Conservation (phyloP, 768 basidiomycete genomes). For the Flagelloscypha sp. region DNA sequence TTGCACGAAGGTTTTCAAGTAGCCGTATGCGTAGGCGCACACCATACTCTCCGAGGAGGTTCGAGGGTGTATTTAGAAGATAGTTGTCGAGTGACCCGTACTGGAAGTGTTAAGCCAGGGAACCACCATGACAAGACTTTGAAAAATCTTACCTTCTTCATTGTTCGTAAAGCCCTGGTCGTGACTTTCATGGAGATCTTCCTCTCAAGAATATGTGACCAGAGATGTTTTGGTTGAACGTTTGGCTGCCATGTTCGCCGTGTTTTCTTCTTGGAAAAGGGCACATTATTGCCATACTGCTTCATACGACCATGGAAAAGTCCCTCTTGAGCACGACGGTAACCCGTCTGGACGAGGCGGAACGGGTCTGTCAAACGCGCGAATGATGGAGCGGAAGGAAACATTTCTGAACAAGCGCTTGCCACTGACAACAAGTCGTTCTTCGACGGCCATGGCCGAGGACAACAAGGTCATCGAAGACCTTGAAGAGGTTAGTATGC, state of each 20-base stretch:
- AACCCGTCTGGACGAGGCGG: no score
- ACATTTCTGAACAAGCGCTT: no score
- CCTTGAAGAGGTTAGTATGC: slow-evolving; percentile 20
- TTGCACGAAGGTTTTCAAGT: slow-evolving; percentile 21
- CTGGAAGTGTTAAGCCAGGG: slow-evolving; percentile 21
- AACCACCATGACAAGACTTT: background rate
- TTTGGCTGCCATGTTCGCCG: slow-evolving; percentile 85
- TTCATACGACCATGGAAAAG: slow-evolving; percentile 78
- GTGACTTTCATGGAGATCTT: slow-evolving; percentile 64
- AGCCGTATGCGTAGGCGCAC: slow-evolving; percentile 37
- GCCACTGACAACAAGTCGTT: no score
- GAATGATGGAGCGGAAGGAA: no score
- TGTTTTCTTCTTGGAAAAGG: slow-evolving; percentile 83
- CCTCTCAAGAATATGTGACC: slow-evolving; percentile 54
- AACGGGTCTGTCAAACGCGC: no score
- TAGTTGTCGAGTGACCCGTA: slow-evolving; percentile 70
- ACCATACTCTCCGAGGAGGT: slow-evolving; percentile 28
- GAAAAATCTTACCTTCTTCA: slow-evolving; percentile 63
- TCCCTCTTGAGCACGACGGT: slow-evolving; percentile 68
- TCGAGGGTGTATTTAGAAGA: slow-evolving; percentile 38
- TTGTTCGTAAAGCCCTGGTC: slow-evolving; percentile 67
- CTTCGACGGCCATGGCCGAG: background rate
- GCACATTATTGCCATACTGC: slow-evolving; percentile 82
- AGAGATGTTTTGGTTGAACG: slow-evolving; percentile 67
- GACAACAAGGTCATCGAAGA: slow-evolving; percentile 14